Evolutionary conservation across 352 stramenopile genomes (phyloP).

Genomic region (Aphanomyces invadans): DNA sequence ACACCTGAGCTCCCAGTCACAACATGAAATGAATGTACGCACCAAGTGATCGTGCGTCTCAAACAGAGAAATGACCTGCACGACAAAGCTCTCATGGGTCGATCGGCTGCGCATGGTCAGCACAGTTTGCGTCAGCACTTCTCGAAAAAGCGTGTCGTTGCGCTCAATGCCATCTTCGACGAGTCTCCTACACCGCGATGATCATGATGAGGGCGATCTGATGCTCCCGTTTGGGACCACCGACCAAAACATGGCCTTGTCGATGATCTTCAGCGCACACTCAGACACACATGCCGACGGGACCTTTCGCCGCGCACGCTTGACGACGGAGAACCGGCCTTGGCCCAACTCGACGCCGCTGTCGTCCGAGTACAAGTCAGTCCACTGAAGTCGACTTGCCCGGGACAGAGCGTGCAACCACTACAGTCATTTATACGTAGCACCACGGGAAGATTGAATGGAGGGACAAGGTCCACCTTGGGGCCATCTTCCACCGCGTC

Average conservation of each 20-base stretch:
- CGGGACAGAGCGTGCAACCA: slow-evolving; percentile 4
- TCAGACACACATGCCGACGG: slow-evolving; percentile 29
- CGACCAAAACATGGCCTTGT: slow-evolving; percentile 83
- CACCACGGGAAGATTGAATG: too few relatives aligned
- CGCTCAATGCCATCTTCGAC: slow-evolving; percentile 82
- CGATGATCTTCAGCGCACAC: slow-evolving; percentile 89
- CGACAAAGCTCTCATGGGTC: slow-evolving; percentile 45
- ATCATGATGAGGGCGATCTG: not conserved
- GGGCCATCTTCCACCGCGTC: not conserved
- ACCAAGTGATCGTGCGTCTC: slow-evolving; percentile 69
- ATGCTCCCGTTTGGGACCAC: not conserved
- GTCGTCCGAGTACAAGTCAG: slow-evolving; percentile 22
- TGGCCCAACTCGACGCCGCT: slow-evolving; percentile 62
- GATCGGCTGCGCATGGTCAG: slow-evolving; percentile 58
- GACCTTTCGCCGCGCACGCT: slow-evolving; percentile 32
- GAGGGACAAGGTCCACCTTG: not conserved
- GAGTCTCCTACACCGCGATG: slow-evolving; percentile 45
- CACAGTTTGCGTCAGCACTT: slow-evolving; percentile 75
- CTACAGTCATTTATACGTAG: slow-evolving; percentile 15
- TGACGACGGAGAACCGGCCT: slow-evolving; percentile 69
- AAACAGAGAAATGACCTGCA: slow-evolving; percentile 74
- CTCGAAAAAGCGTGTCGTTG: slow-evolving; percentile 72
- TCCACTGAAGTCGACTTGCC: slow-evolving; percentile 14
- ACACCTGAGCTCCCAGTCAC: not conserved
- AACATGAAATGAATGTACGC: not conserved